phyloP scores from a whole-genome alignment of 257 asterid genomes.

The Fraxinus pennsylvanica region DNA sequence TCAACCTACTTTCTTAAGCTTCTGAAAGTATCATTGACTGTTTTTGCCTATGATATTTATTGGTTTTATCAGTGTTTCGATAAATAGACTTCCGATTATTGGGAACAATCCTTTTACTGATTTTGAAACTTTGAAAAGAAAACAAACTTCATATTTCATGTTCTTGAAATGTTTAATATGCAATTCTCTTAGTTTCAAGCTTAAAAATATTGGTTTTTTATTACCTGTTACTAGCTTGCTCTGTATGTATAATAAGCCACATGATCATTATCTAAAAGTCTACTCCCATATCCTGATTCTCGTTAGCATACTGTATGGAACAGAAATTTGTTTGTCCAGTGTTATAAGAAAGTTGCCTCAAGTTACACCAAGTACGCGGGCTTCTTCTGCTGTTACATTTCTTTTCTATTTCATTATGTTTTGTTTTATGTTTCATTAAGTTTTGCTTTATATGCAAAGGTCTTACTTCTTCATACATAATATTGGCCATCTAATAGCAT shows the following conservation, averaged over 20 bases:
- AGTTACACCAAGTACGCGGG: neutral
- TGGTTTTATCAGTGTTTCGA: neutral
- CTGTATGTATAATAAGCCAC: neutral
- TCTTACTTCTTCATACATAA: neutral
- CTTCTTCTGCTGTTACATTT: neutral
- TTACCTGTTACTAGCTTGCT: neutral
- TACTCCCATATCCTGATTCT: no score
- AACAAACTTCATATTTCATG: neutral
- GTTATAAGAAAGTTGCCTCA: neutral
- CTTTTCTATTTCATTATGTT: neutral
- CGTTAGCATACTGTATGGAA: neutral
- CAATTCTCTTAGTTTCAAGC: neutral
- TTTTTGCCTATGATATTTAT: neutral
- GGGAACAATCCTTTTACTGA: neutral
- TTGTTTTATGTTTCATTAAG: neutral
- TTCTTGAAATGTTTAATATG: neutral
- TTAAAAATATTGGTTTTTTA: neutral
- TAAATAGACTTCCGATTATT: no score
- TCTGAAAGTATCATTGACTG: neutral
- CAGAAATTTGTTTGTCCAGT: neutral
- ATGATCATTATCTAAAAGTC: neutral
- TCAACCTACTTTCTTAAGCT: neutral
- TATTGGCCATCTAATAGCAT: neutral
- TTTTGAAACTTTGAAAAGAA: neutral
- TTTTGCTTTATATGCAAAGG: neutral